Conservation (phyloP, 2,329 filamentous ascomycete genomes). For the Trichoderma koningiopsis region DNA sequence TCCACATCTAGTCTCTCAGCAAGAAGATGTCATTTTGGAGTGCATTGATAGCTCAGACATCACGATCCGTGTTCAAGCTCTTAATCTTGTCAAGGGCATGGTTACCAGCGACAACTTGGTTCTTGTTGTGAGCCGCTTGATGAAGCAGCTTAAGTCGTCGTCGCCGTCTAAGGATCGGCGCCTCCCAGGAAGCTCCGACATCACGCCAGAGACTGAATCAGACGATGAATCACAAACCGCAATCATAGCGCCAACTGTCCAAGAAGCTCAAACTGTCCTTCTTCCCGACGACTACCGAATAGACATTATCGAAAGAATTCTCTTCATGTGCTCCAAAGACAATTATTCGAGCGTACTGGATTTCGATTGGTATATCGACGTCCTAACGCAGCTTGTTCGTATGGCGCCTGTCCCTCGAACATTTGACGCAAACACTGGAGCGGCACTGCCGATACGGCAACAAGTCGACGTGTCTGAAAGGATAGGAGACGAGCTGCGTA, state of each 20-base stretch:
- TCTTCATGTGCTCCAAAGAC: constrained; percentile 86
- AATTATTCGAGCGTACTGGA: constrained; percentile 85
- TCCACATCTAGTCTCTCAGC: constrained; percentile 82
- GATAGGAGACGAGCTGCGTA: constrained; percentile 85
- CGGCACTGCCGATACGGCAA: constrained; percentile 32
- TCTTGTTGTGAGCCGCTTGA: constrained; percentile 79
- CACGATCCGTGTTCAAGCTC: constrained; percentile 87
- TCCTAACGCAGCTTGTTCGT: constrained; percentile 81
- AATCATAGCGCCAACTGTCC: constrained; percentile 39
- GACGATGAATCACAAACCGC: constrained; percentile 54
- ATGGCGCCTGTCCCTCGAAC: constrained; percentile 59
- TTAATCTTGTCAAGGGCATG: constrained; percentile 93
- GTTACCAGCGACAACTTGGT: constrained; percentile 84
- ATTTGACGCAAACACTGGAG: constrained; percentile 42
- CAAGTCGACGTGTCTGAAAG: constrained; percentile 60
- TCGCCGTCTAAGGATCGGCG: constrained; percentile 53
- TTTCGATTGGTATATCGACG: constrained; percentile 97
- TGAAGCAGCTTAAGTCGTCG: constrained; percentile 78
- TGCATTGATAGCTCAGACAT: constrained; percentile 96
- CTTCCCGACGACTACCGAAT: constrained; percentile 84
- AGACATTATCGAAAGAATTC: constrained; percentile 78
- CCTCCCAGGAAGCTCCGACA: constrained; percentile 48
- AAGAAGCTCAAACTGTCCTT: constrained; percentile 52
- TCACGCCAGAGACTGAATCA: constrained; percentile 48
- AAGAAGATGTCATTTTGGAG: constrained; percentile 94